A percentile compares a stretch with the other conserved stretches of the same genome.
Evolutionary conservation across 352 stramenopile genomes (phyloP).

Genomic region (Pythium sp.): DNA sequence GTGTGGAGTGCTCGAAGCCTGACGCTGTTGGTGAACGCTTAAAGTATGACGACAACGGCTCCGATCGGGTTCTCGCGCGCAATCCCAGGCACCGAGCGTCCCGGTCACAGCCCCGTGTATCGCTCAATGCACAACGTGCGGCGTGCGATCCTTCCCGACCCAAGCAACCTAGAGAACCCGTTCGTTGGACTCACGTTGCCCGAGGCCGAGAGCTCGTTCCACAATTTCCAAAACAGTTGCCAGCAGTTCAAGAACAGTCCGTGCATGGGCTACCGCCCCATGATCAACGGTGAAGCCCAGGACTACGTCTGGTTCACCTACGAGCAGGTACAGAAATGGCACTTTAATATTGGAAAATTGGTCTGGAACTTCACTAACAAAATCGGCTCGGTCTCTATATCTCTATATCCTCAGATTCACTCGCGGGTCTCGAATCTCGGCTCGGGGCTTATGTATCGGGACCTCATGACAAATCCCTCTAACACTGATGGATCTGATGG

Average conservation of each 20-base stretch:
- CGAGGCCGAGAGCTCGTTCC: conserved; percentile 40
- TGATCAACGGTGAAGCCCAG: conserved; percentile 29
- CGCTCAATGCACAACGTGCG: conserved; percentile 28
- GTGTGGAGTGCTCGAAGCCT: neutral
- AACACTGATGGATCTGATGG: conserved; percentile 26
- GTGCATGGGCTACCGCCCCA: conserved; percentile 41
- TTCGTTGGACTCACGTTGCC: conserved; percentile 41
- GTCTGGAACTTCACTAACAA: neutral
- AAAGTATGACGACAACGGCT: conserved; percentile 29
- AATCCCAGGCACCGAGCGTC: conserved; percentile 39
- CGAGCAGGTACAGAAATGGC: conserved; percentile 18
- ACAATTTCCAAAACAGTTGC: conserved; percentile 40
- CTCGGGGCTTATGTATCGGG: conserved; percentile 41
- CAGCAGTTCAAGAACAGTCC: conserved; percentile 25
- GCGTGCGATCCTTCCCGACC: conserved; percentile 31
- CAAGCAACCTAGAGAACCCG: conserved; percentile 29
- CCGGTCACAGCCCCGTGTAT: conserved; percentile 41
- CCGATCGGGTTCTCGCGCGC: conserved; percentile 45
- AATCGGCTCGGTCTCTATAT: neutral
- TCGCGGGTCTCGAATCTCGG: conserved; percentile 34
- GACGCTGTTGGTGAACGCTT: neutral
- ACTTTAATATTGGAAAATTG: neutral
- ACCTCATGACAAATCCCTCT: conserved; percentile 32
- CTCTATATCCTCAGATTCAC: conserved; percentile 16
- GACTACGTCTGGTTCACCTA: conserved; percentile 65